A percentile compares a stretch with the other conserved stretches of the same genome.
Conservation (phyloP, 78 protist genomes). For the Pelomyxa schiedti region DNA sequence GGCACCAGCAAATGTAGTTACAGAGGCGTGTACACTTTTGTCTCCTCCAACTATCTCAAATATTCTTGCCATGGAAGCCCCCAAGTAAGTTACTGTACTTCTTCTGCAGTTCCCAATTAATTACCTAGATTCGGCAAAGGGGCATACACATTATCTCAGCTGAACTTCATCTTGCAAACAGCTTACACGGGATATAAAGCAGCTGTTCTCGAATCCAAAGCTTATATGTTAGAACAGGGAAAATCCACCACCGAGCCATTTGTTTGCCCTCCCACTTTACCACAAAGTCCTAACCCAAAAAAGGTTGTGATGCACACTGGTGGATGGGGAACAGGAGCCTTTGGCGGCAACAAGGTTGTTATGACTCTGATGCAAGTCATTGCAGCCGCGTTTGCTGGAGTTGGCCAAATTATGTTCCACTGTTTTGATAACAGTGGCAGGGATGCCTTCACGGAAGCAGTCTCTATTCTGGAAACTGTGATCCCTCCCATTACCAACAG, state of each 20-base stretch:
- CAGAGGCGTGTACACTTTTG: neutral
- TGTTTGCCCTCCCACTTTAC: neutral
- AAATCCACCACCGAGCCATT: no score
- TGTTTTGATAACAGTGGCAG: neutral
- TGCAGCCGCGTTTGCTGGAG: neutral
- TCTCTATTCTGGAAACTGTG: no score
- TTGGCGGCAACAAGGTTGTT: neutral
- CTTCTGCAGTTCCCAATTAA: no score
- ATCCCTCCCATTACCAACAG: no score
- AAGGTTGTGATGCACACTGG: slow-evolving; percentile 4
- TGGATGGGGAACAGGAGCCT: slow-evolving; percentile 1
- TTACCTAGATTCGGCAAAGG: slow-evolving; percentile 13
- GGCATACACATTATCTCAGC: neutral
- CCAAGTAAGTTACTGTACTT: no score
- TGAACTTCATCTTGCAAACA: neutral
- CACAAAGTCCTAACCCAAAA: neutral
- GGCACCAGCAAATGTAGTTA: neutral
- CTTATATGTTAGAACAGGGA: no score
- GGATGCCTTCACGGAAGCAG: no score
- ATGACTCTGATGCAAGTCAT: neutral
- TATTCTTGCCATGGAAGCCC: slow-evolving; percentile 17
- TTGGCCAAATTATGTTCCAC: neutral
- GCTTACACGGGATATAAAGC: slow-evolving; percentile 13
- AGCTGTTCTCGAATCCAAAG: neutral
- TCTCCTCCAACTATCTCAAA: slow-evolving; percentile 3